Conservation (phyloP, 2,329 filamentous ascomycete species). For the Aureobasidium lini region DNA sequence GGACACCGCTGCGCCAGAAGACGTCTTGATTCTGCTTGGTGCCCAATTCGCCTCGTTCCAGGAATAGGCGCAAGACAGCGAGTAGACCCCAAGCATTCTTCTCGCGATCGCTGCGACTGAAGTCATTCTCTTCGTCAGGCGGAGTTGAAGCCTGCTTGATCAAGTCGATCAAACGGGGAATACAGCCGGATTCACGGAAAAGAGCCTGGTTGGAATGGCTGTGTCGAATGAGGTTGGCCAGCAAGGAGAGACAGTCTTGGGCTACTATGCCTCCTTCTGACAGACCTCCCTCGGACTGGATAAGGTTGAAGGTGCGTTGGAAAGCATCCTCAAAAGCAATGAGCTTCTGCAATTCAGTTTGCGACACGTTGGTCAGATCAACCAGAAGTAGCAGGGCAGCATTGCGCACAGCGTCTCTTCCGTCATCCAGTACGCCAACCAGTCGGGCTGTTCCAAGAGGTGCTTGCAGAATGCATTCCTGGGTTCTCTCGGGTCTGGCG, state of each 20-base stretch:
- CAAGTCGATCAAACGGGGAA: slow-evolving; percentile 33
- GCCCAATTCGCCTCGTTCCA: slow-evolving; percentile 70
- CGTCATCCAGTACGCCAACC: slow-evolving; percentile 76
- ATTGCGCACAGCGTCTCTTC: slow-evolving; percentile 78
- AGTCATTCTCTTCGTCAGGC: slow-evolving; percentile 48
- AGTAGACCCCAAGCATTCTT: slow-evolving; percentile 89
- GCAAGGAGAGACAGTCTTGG: slow-evolving; percentile 84
- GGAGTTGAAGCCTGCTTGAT: slow-evolving; percentile 50
- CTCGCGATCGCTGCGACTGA: slow-evolving; percentile 72
- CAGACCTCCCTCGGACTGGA: slow-evolving; percentile 73
- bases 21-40: slow-evolving; percentile 77
- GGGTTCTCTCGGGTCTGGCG: slow-evolving; percentile 81
- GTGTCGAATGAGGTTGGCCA: slow-evolving; percentile 79
- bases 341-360: slow-evolving; percentile 84
- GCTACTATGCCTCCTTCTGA: slow-evolving; percentile 77
- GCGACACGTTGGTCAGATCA: slow-evolving; percentile 70
- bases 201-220: slow-evolving; percentile 90
- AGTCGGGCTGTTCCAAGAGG: slow-evolving; percentile 82
- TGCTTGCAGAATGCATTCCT: slow-evolving; percentile 87
- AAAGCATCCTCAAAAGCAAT: slow-evolving; percentile 95
- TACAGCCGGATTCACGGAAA: slow-evolving; percentile 83
- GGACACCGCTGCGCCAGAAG: slow-evolving; percentile 75
- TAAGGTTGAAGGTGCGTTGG: slow-evolving; percentile 74
- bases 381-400: slow-evolving; percentile 82
- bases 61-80: slow-evolving; percentile 77